These are phyloP conservation scores for Euphorbia schlechtendalii DNA, from an alignment of 441 rosid genomes.

Conservation along the genomic window DNA sequence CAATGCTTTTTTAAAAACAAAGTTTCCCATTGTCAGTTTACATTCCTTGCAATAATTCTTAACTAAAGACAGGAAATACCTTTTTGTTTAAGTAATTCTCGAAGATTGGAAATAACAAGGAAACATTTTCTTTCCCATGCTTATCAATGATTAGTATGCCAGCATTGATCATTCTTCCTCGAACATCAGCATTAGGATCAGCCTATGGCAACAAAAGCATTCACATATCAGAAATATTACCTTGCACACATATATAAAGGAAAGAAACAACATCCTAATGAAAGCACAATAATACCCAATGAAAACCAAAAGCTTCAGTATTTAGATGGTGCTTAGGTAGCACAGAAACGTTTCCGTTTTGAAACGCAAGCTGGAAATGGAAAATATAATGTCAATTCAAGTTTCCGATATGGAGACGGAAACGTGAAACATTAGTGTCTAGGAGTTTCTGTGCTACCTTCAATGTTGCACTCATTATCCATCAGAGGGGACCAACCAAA, in stretches of 20 bases:
- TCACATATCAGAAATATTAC: conserved; percentile 1
- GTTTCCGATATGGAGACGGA: too few species aligned
- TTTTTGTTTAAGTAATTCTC: conserved; percentile 94
- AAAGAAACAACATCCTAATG: not conserved
- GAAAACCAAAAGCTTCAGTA: not conserved
- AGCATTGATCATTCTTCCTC: conserved; percentile 98
- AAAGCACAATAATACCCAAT: not conserved
- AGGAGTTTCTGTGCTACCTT: not conserved
- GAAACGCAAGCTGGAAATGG: too few species aligned
- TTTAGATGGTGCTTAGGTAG: not conserved
- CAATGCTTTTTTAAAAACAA: not conserved
- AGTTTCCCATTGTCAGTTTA: not conserved
- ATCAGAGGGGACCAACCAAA: not conserved
- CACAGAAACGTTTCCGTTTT: too few species aligned
- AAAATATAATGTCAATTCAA: too few species aligned
- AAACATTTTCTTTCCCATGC: conserved; percentile 90
- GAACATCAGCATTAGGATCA: conserved; percentile 95
- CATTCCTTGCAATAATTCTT: not conserved
- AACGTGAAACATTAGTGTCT: too few species aligned
- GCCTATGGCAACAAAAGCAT: conserved; percentile 50
- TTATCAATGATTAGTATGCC: conserved; percentile 91
- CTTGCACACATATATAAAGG: not conserved
- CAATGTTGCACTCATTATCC: not conserved
- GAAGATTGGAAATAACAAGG: conserved; percentile 90
- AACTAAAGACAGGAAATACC: conserved; percentile 41